These are phyloP conservation scores for Salvia miltiorrhiza DNA, from an alignment of 257 asterid species.

Conservation along the genomic window DNA sequence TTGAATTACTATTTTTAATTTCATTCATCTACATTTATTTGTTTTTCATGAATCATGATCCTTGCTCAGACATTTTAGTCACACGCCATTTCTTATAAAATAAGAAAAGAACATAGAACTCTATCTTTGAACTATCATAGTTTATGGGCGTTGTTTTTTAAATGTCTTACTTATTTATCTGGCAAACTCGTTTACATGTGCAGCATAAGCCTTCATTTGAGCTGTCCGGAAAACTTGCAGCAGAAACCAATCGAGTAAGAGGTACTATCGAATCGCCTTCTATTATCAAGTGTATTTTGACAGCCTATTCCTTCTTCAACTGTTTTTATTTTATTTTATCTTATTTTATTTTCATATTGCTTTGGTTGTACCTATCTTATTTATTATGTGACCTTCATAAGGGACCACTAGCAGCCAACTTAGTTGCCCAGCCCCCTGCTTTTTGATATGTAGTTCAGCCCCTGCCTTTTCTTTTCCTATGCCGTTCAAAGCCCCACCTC, in stretches of 20 bases:
- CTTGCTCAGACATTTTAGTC: neutral
- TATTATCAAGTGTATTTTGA: neutral
- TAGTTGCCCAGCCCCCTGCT: no score
- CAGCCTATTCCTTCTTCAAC: neutral
- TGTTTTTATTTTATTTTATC: neutral
- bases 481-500: no score
- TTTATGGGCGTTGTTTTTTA: slow-evolving; percentile 11
- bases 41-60: slow-evolving; percentile 15
- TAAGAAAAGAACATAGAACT: neutral
- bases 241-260: slow-evolving; percentile 87
- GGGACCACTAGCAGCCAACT: no score
- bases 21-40: slow-evolving; percentile 2
- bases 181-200: slow-evolving; percentile 25
- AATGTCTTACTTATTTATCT: neutral
- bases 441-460: no score
- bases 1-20: slow-evolving; percentile 12
- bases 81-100: neutral
- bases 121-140: neutral
- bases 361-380: neutral
- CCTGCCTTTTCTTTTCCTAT: no score
- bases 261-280: slow-evolving; percentile 40
- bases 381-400: no score
- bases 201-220: slow-evolving; percentile 97
- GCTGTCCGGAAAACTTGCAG: slow-evolving; percentile 99
- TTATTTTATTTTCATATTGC: neutral